phyloP scores from a whole-genome alignment of 1,139 yeast species.

The Candida sanyaensis region DNA sequence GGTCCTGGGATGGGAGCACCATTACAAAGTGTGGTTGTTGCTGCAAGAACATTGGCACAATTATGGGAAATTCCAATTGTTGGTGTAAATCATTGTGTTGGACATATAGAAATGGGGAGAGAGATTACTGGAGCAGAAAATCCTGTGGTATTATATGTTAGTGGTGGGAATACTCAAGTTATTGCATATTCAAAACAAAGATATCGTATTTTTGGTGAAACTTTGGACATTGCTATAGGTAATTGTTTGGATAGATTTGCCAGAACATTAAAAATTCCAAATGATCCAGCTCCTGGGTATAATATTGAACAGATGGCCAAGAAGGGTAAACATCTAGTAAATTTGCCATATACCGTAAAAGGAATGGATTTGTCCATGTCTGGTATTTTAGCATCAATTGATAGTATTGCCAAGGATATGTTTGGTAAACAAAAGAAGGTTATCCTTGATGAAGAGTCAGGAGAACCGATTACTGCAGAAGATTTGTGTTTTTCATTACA shows the following conservation, averaged over 20 bases:
- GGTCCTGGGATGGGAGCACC: constrained; percentile 99
- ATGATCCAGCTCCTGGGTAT: constrained; percentile 96
- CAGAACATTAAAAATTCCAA: constrained; percentile 80
- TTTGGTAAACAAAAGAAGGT: constrained; percentile 55
- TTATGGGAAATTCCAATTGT: constrained; percentile 84
- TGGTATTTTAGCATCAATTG: constrained; percentile 87
- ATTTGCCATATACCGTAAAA: constrained; percentile 91
- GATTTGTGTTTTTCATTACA: constrained; percentile 93
- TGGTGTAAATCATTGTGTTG: constrained; percentile 97
- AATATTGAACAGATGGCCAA: constrained; percentile 95
- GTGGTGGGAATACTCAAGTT: constrained; percentile 98
- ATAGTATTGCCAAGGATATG: constrained; percentile 72
- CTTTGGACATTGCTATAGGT: constrained; percentile 95
- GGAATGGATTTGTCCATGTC: constrained; percentile 99
- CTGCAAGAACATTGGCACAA: constrained; percentile 83
- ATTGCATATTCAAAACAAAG: constrained; percentile 94
- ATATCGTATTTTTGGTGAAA: constrained; percentile 95
- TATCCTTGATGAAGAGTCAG: constrained; percentile 51
- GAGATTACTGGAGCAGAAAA: constrained; percentile 94
- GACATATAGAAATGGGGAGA: constrained; percentile 98
- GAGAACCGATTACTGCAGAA: constrained; percentile 67
- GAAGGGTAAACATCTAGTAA: constrained; percentile 66
- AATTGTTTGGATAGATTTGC: constrained; percentile 97
- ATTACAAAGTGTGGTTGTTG: constrained; percentile 85
- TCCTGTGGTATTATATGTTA: constrained; percentile 93